Evolutionary conservation across 108 stramenopile genomes (phyloP).

Genomic region (Pseudonitzschia delicatissima): DNA sequence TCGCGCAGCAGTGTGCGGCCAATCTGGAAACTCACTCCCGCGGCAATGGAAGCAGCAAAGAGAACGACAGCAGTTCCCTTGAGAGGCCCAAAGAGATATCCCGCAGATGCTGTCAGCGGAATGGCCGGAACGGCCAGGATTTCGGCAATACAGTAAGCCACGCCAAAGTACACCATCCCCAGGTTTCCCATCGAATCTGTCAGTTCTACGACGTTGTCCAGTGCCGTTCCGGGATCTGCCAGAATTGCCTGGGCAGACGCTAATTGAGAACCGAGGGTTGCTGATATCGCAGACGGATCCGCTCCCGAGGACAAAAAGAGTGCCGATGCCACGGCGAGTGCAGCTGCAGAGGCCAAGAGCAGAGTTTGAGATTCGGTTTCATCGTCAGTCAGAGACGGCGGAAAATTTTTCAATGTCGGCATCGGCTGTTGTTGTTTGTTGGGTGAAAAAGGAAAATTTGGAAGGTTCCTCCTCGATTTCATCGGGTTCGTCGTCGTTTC

Average conservation of each 20-base stretch:
- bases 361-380: no score
- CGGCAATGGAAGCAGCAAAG: conserved; percentile 65
- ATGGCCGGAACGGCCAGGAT: conserved; percentile 82
- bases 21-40: conserved; percentile 69
- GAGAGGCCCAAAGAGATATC: conserved; percentile 82
- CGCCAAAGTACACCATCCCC: conserved; percentile 37
- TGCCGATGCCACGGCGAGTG: background rate
- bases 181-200: conserved; percentile 40
- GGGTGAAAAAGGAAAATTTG: background rate
- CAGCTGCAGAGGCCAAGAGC: background rate
- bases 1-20: conserved; percentile 72
- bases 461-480: background rate
- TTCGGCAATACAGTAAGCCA: conserved; percentile 68
- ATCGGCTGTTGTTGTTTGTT: background rate
- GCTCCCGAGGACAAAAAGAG: background rate
- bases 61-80: conserved; percentile 77
- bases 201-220: conserved; percentile 30
- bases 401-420: background rate
- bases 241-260: background rate
- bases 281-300: background rate
- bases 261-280: background rate
- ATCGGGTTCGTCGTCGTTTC: background rate
- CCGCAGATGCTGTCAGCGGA: conserved; percentile 80
- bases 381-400: background rate
- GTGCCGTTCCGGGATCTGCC: conserved; percentile 25